A percentile compares a stretch with the other conserved stretches of the same genome.
Conservation (phyloP, 2,329 filamentous ascomycete genomes). For the Epichloe sylvatica region DNA sequence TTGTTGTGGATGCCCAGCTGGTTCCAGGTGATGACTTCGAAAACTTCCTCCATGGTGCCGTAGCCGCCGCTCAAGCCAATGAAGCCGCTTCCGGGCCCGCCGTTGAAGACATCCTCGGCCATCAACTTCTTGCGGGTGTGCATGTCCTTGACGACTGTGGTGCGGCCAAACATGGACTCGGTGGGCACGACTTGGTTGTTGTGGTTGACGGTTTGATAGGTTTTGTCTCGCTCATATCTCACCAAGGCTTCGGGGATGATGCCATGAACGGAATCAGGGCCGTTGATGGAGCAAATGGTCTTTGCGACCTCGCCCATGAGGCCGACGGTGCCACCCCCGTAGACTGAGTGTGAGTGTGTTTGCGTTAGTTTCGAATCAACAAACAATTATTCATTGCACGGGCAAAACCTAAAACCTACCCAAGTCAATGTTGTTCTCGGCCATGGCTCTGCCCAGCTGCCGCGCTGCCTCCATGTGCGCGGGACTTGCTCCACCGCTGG, state of each 20-base stretch:
- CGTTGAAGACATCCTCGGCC: constrained; percentile 72
- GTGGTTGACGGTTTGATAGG: constrained; percentile 31
- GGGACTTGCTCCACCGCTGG: constrained; percentile 57
- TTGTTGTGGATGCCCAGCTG: constrained; percentile 81
- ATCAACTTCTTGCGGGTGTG: constrained; percentile 91
- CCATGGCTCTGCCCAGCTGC: constrained; percentile 58
- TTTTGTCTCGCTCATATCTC: constrained; percentile 56
- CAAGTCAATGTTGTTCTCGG: constrained; percentile 64
- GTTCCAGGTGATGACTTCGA: constrained; percentile 88
- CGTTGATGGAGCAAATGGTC: constrained; percentile 69
- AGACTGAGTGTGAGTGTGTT: constrained; percentile 43
- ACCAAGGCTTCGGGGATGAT: constrained; percentile 84
- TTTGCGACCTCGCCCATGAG: constrained; percentile 91
- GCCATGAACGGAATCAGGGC: constrained; percentile 73
- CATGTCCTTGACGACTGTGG: constrained; percentile 88
- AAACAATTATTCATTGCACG: neutral
- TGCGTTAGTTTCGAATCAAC: neutral
- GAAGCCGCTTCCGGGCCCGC: constrained; percentile 75
- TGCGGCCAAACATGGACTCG: constrained; percentile 57
- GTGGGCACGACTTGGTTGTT: constrained; percentile 47
- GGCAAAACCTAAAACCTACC: constrained; percentile 26
- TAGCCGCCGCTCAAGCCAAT: constrained; percentile 81
- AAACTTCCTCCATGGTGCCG: constrained; percentile 90
- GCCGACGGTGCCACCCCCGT: constrained; percentile 91
- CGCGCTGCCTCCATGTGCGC: constrained; percentile 67